Base-by-base conservation (phyloP, 768 basidiomycete species). In the Tulasnella sp. region DNA sequence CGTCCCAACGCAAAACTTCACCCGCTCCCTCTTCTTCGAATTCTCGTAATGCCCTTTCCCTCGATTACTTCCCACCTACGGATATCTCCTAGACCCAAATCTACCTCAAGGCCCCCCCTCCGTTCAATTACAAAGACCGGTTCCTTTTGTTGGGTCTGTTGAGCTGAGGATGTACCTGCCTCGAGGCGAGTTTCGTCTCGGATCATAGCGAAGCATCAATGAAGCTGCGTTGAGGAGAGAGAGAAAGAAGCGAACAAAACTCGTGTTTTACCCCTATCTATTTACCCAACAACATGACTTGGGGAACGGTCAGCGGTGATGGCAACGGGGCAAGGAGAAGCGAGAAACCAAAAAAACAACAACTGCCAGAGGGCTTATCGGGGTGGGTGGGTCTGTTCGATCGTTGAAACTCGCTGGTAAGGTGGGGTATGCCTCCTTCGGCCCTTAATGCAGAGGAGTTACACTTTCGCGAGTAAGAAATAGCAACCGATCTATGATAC, bases 221-320 rank as follows among this genome's bases (percentile, higher is more conserved):
- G 58, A 58, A 16, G 12, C 16, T 54, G 54, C 54, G 24, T 54
- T 37, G 37, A 37, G n/a, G 37, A 37, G 37, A 37, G 37, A 37
- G 54, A 54, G 54, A 54, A 16, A 46, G 16, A 18, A 18, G 9
- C 24, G 22, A 4, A 31, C 0, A 37, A 9, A 11, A 37, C 37
- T 37, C 64, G 64, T 69, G 64, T 69, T 69, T 69, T 69, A 69
- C 64, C 64, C 64, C 64, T 69, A 69, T 69, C 64, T 16, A 69
- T 34, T 31, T 16, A 69, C 12, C n/a, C 22, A 54, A 54, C 54
- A 60, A 60, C 64, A 34, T 37, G 64, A 14, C 60, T 64, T 42
- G 42, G n/a, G 60, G n/a, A 28, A 34, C 64, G 18, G n/a, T 18
- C 64, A 37, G 6, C 64, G 31, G 34, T 69, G 64, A 69, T 69